A percentile compares a stretch with the other conserved stretches of the same genome.
Conservation (phyloP, 495 filamentous ascomycete genomes). For the Talaromyces thailandensis region DNA sequence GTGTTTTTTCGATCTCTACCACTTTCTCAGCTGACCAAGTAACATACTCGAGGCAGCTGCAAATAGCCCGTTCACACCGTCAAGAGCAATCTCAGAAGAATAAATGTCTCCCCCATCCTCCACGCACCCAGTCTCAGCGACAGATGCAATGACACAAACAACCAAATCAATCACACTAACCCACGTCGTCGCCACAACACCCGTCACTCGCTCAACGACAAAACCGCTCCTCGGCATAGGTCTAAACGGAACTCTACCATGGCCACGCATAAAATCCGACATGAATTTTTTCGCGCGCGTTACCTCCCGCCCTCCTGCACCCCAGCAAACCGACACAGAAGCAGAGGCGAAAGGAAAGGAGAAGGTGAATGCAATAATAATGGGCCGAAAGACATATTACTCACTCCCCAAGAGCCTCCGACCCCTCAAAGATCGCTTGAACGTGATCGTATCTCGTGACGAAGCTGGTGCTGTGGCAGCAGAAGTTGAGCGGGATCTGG, state of each 20-base stretch:
- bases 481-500: constrained; percentile 17
- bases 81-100: not conserved
- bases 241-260: constrained; percentile 68
- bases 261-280: constrained; percentile 78
- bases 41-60: too few relatives aligned
- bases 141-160: not conserved
- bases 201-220: constrained; percentile 43
- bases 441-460: constrained; percentile 63
- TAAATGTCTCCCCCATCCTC: not conserved
- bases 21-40: not conserved
- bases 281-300: constrained; percentile 92
- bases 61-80: not conserved
- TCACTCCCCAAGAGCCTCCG: constrained; percentile 67
- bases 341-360: not conserved
- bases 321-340: not conserved
- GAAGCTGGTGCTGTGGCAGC: constrained; percentile 16
- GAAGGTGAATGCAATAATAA: constrained; percentile 70
- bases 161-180: constrained; percentile 9
- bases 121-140: not conserved
- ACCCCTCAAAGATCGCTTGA: constrained; percentile 70
- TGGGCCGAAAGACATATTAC: constrained; percentile 96
- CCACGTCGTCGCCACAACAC: constrained; percentile 36
- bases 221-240: constrained; percentile 75
- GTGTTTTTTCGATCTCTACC: not conserved
- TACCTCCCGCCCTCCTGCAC: constrained; percentile 53